phyloP scores from a whole-genome alignment of 371 early-diverging fungal species.

The Umbelopsis sp. region DNA sequence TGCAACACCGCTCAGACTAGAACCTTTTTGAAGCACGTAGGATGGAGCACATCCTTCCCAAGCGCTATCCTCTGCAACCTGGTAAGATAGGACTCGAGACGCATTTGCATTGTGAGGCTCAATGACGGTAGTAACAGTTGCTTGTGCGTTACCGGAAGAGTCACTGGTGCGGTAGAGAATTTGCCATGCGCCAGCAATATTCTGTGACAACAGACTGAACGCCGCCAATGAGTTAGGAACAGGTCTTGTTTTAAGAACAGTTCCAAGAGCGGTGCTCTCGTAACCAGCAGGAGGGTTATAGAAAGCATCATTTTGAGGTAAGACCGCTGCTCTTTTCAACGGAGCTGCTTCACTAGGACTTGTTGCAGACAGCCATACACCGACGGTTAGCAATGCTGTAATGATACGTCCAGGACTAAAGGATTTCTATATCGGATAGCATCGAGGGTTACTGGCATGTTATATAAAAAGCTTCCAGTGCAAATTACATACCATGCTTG shows the following conservation, averaged over 20 bases:
- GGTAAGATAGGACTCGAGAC: neutral
- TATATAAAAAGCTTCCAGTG: neutral
- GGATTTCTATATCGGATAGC: neutral
- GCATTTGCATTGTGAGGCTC: slow-evolving; percentile 10
- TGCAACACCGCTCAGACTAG: neutral
- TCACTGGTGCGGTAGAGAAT: slow-evolving; percentile 11
- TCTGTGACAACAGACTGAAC: neutral
- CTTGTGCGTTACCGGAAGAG: slow-evolving; percentile 6
- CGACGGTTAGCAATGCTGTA: neutral
- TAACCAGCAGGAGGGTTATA: slow-evolving; percentile 7
- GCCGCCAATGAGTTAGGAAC: slow-evolving; percentile 10
- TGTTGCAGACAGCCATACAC: neutral
- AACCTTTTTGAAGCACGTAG: neutral
- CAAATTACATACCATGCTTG: neutral
- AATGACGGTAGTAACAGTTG: slow-evolving; percentile 4
- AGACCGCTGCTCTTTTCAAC: neutral
- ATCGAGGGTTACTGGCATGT: neutral
- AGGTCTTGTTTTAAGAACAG: neutral
- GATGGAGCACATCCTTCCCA: slow-evolving; percentile 6
- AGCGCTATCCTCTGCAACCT: slow-evolving; percentile 14
- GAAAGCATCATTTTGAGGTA: slow-evolving; percentile 6
- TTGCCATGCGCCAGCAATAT: slow-evolving; percentile 4
- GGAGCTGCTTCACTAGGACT: neutral
- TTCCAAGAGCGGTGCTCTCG: neutral
- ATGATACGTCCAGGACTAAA: neutral